phyloP scores from a whole-genome alignment of 805 yeast species.

The Candida morakotiae region DNA sequence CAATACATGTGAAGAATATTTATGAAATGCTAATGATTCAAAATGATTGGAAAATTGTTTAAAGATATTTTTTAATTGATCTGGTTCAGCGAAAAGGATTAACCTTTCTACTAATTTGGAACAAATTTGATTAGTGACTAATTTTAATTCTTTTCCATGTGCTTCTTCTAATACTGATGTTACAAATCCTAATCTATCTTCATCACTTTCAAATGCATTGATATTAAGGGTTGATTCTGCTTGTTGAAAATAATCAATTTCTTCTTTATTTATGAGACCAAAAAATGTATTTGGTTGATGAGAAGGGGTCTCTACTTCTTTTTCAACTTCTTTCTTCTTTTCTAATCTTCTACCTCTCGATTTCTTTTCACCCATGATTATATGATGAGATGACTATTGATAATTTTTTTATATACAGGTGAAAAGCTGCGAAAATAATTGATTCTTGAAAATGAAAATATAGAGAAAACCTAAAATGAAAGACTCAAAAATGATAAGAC shows the following conservation, averaged over 20 bases:
- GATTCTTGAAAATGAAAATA: no score
- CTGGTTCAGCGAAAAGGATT: slow-evolving; percentile 59
- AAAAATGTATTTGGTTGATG: slow-evolving; percentile 50
- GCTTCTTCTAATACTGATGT: slow-evolving; percentile 80
- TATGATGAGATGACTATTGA: background rate
- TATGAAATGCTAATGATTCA: slow-evolving; percentile 74
- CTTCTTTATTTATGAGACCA: slow-evolving; percentile 81
- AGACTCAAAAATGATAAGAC: background rate
- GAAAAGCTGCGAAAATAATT: background rate
- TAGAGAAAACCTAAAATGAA: background rate
- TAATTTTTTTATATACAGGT: slow-evolving; percentile 4
- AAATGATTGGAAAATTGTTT: slow-evolving; percentile 70
- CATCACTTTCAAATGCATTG: slow-evolving; percentile 69
- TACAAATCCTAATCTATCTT: slow-evolving; percentile 71
- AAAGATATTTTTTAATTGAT: slow-evolving; percentile 63
- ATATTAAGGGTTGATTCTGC: slow-evolving; percentile 85
- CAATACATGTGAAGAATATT: slow-evolving; percentile 89
- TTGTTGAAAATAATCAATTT: slow-evolving; percentile 86
- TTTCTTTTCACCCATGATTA: slow-evolving; percentile 18
- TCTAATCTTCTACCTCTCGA: slow-evolving; percentile 43
- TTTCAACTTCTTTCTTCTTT: slow-evolving; percentile 21
- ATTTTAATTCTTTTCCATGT: slow-evolving; percentile 82
- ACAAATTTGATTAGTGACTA: slow-evolving; percentile 92
- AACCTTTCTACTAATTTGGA: slow-evolving; percentile 89
- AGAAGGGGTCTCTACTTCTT: slow-evolving; percentile 11